Conservation (phyloP, 306 rosid genomes). For the Cicer yamashitae region DNA sequence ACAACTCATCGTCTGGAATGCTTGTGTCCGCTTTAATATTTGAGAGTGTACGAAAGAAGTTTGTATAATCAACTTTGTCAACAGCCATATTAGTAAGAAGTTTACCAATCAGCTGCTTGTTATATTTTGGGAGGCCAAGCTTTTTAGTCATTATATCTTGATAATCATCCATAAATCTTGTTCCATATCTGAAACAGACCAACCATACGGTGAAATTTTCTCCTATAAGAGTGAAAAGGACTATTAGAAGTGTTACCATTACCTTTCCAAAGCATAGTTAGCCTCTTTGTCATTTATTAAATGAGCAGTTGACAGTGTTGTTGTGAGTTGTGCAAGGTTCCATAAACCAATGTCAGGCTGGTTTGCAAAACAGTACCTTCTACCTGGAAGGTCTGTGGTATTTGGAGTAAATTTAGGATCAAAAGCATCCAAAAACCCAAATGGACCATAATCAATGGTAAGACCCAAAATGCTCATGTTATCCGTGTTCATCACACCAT, state of each 20-base stretch:
- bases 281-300: constrained; percentile 91
- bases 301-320: constrained; percentile 72
- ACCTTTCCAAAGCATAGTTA: constrained; percentile 98
- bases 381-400: constrained; percentile 97
- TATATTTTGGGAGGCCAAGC: constrained; percentile 93
- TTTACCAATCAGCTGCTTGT: constrained; percentile 83
- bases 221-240: constrained; percentile 5
- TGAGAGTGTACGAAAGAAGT: constrained; percentile 83
- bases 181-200: constrained; percentile 74
- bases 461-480: constrained; percentile 99
- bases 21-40: constrained; percentile 84
- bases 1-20: constrained; percentile 77
- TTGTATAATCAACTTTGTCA: constrained; percentile 97
- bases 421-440: constrained; percentile 99
- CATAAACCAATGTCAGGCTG: constrained; percentile 98
- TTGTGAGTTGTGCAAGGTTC: constrained; percentile 85
- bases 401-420: constrained; percentile 97
- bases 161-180: constrained; percentile 93
- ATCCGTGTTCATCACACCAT: constrained; percentile 98
- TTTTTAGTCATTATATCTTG: constrained; percentile 94
- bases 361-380: constrained; percentile 98
- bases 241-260: constrained; percentile 40
- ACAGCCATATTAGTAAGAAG: constrained; percentile 95
- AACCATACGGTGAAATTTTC: constrained; percentile 37
- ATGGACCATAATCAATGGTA: constrained; percentile 95